phyloP scores from a whole-genome alignment of 2,329 filamentous ascomycete genomes.

The Rhynchosporium agropyri region DNA sequence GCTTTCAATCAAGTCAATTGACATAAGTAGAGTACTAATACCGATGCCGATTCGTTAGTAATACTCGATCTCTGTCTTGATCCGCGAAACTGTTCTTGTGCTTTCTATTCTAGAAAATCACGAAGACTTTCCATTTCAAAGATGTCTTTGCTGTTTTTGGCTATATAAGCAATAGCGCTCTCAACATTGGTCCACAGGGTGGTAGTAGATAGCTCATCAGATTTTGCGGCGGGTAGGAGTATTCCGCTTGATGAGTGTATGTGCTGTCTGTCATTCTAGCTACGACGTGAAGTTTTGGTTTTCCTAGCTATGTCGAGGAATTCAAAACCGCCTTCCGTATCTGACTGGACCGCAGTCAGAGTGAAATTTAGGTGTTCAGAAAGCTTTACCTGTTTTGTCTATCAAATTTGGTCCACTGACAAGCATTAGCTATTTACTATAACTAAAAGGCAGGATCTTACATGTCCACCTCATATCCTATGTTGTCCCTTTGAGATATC shows the following conservation, averaged over 20 bases:
- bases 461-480: slow-evolving; percentile 40
- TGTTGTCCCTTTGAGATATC: slow-evolving; percentile 29
- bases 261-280: slow-evolving; percentile 52
- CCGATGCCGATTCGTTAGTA: slow-evolving; percentile 38
- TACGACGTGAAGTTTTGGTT: slow-evolving; percentile 50
- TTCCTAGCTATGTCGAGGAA: slow-evolving; percentile 55
- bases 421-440: not conserved
- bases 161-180: slow-evolving; percentile 56
- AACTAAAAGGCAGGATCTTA: slow-evolving; percentile 26
- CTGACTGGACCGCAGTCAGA: slow-evolving; percentile 2
- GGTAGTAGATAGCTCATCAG: slow-evolving; percentile 41
- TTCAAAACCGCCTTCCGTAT: slow-evolving; percentile 49
- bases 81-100: slow-evolving; percentile 47
- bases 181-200: slow-evolving; percentile 56
- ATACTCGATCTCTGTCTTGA: slow-evolving; percentile 42
- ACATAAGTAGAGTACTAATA: too few species aligned
- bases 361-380: not conserved
- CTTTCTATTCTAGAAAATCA: slow-evolving; percentile 56
- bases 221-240: slow-evolving; percentile 39
- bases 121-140: slow-evolving; percentile 51
- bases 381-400: slow-evolving; percentile 25
- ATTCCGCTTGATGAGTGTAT: slow-evolving; percentile 49
- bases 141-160: slow-evolving; percentile 52
- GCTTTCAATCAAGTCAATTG: too few species aligned
- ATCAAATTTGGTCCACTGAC: slow-evolving; percentile 41